A percentile compares a stretch with the other conserved stretches of the same genome.
Evolutionary conservation across 208 protist genomes (phyloP).

Genomic region (Balamuthia mandrillaris): DNA sequence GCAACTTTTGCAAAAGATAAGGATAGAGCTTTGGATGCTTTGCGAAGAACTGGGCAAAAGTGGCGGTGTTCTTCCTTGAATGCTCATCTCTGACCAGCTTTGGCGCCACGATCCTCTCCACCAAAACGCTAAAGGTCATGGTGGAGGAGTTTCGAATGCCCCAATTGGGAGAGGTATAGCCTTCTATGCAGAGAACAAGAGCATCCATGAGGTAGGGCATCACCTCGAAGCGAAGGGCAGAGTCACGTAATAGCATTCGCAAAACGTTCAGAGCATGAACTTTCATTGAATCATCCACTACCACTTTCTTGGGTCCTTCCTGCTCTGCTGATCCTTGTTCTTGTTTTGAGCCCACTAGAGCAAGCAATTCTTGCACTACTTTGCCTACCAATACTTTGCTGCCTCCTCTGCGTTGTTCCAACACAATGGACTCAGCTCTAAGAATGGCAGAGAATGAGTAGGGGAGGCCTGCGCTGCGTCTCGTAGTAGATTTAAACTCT

Average conservation of each 20-base stretch:
- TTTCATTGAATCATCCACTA: not conserved
- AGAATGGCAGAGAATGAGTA: slow-evolving; percentile 20
- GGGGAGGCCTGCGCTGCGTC: not conserved
- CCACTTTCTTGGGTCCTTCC: not conserved
- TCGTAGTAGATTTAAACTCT: not conserved
- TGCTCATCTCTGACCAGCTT: slow-evolving; percentile 6
- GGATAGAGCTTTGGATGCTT: not conserved
- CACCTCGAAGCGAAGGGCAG: not conserved
- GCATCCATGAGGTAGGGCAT: slow-evolving; percentile 11
- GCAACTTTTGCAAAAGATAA: slow-evolving; percentile 1
- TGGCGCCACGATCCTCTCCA: not conserved
- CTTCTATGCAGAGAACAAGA: not conserved
- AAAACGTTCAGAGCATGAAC: slow-evolving; percentile 6
- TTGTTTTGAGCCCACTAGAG: not conserved
- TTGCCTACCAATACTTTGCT: not conserved
- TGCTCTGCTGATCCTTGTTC: not conserved
- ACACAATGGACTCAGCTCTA: not conserved
- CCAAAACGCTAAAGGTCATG: slow-evolving; percentile 13
- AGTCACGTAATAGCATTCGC: not conserved
- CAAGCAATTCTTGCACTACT: not conserved
- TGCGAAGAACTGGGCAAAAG: slow-evolving; percentile 13
- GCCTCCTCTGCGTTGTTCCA: not conserved
- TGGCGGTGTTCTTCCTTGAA: slow-evolving; percentile 6
- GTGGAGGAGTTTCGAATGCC: slow-evolving; percentile 7
- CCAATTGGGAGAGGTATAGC: slow-evolving; percentile 2